Evolutionary conservation across 2,329 filamentous ascomycete genomes (phyloP), one percentile per base, ranked within the genome.

Genomic region (Ophiosphaerella narmari): DNA sequence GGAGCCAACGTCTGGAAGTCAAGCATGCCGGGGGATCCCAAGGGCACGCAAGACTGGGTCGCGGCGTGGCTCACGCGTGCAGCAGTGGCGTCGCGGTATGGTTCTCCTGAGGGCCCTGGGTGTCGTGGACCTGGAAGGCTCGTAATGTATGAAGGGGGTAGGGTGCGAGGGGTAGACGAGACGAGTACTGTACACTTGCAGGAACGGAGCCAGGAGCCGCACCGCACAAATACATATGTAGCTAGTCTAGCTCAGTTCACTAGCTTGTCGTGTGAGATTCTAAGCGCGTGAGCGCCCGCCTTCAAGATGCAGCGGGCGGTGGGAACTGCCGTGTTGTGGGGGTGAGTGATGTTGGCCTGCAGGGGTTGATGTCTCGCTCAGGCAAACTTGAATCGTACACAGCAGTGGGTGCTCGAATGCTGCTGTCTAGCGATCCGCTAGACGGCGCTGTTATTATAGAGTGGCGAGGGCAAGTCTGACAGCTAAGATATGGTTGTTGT

Each of bases 301-400:
- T 52, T 48, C 50, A 46, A 55, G 57, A 62, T 63, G 60, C 62
- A 62, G 64, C 56, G 59, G 61, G 58, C 59, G 56, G 55, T 68
- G 67, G 68, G 63, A 68, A 69, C 66, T 69, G 67, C 68, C 67
- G 68, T 71, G 65, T 56, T 67, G 64, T 68, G 65, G 65, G 66
- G 67, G 67, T 62, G 57, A 60, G 52, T 57, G 52, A 44, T 51
- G 52, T 54, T 59, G 55, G 48, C 43, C 45, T 35, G 56, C 63
- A 65, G 64, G 62, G 62, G 60, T 54, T 43, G 50, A 49, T 43
- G 56, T 48, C 52, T 51, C 45, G 37, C 49, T 43, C 57, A 49
- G 46, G 57, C 50, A 54, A 57, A 53, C 54, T 52, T 47, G 48
- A 52, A 50, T 60, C 59, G 56, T 54, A 55, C 50, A 54, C 51